phyloP scores from a whole-genome alignment of 2,329 filamentous ascomycete genomes.

The Fusarium guadeloupense region DNA sequence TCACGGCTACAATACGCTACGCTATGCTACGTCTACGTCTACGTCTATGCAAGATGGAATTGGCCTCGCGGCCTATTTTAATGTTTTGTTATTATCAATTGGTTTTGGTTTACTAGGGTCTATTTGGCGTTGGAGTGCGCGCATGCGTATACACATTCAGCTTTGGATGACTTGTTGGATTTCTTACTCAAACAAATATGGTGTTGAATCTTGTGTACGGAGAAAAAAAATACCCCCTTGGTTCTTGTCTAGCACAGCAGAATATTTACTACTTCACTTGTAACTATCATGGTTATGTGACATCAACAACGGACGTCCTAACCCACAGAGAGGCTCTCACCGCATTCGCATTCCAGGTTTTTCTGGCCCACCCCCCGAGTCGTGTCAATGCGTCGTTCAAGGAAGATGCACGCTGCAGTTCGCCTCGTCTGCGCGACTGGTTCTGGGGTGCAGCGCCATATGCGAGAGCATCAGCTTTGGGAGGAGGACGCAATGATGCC shows the following conservation, averaged over 20 bases:
- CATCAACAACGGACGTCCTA: conserved; percentile 14
- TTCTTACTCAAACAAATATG: conserved; percentile 23
- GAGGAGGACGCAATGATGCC: conserved; percentile 39
- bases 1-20: conserved; percentile 42
- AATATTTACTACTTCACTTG: conserved; percentile 21
- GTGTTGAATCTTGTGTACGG: conserved; percentile 33
- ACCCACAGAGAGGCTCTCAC: conserved; percentile 9
- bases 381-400: no score
- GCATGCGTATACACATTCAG: conserved; percentile 9
- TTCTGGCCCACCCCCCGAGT: conserved; percentile 2
- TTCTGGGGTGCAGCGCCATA: conserved; percentile 29
- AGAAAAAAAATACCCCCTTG: conserved; percentile 38
- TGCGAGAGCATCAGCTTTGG: conserved; percentile 18
- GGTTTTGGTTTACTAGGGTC: conserved; percentile 6
- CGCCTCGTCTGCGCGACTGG: conserved; percentile 33
- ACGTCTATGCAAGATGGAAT: conserved; percentile 43
- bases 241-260: conserved; percentile 24
- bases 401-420: neutral
- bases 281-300: no score
- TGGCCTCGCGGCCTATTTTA: conserved; percentile 43
- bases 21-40: no score
- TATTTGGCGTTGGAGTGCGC: conserved; percentile 35
- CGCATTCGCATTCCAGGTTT: conserved; percentile 8
- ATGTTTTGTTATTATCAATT: conserved; percentile 27
- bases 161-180: conserved; percentile 10